A percentile compares a stretch with the other conserved stretches of the same genome.
These are phyloP conservation scores for Termitomyces sp. DNA, from an alignment of 768 basidiomycete species.

Conservation along the genomic window DNA sequence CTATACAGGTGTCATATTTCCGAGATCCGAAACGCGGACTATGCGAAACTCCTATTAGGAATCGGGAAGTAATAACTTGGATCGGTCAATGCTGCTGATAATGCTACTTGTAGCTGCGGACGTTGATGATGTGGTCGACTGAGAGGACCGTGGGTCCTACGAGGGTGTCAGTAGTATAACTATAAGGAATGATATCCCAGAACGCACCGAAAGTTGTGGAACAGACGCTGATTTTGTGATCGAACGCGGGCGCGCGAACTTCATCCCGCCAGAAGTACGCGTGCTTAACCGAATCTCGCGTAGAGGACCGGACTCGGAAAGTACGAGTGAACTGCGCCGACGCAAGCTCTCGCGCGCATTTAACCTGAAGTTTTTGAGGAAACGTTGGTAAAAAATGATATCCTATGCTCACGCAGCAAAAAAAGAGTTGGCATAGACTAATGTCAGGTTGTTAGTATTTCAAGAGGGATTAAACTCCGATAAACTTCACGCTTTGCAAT, in stretches of 20 bases:
- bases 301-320: background rate
- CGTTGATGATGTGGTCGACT: background rate
- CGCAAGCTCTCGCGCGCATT: slow-evolving; percentile 5
- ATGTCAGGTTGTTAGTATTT: background rate
- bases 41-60: background rate
- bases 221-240: background rate
- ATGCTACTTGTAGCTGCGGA: background rate
- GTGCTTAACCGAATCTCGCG: background rate
- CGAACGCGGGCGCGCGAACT: background rate
- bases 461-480: background rate
- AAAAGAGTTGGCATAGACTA: slow-evolving; percentile 10
- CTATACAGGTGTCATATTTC: too few species aligned
- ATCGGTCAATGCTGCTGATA: background rate
- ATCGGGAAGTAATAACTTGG: background rate
- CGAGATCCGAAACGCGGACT: too few species aligned
- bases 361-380: background rate
- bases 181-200: background rate
- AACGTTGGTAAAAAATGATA: background rate
- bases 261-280: background rate
- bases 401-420: background rate
- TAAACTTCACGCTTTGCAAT: slow-evolving; percentile 1
- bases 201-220: background rate
- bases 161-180: background rate
- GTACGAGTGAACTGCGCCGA: background rate
- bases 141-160: background rate